These are phyloP conservation scores for Hanseniaspora nectarophila DNA, from an alignment of 805 yeast species.

Conservation along the genomic window DNA sequence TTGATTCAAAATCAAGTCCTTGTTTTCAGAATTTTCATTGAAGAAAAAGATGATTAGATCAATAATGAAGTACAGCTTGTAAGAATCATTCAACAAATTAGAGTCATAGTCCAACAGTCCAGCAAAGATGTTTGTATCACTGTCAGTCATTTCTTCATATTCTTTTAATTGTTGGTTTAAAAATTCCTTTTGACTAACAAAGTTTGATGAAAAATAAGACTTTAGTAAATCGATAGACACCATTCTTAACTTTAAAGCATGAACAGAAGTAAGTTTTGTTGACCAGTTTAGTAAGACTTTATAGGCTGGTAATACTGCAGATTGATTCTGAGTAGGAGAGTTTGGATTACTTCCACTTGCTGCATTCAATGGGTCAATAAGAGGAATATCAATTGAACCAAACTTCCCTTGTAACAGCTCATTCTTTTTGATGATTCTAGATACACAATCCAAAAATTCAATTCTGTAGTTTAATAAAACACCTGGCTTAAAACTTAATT, in stretches of 20 bases:
- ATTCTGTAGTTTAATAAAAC: conserved; percentile 59
- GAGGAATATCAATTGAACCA: conserved; percentile 81
- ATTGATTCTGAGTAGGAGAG: conserved; percentile 10
- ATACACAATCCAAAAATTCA: conserved; percentile 58
- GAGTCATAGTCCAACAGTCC: conserved; percentile 67
- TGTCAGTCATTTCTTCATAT: conserved; percentile 22
- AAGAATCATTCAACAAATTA: conserved; percentile 66
- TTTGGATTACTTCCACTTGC: not conserved
- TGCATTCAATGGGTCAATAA: conserved; percentile 51
- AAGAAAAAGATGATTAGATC: conserved; percentile 52
- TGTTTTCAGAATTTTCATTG: conserved; percentile 33
- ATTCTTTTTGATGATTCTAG: conserved; percentile 63
- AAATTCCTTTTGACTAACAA: conserved; percentile 49
- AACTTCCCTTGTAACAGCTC: conserved; percentile 56
- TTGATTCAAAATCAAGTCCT: conserved; percentile 36
- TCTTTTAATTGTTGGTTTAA: conserved; percentile 50
- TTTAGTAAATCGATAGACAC: conserved; percentile 57
- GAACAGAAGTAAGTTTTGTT: conserved; percentile 65
- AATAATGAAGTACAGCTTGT: conserved; percentile 73
- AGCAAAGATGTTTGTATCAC: conserved; percentile 44
- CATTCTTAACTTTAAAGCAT: conserved; percentile 66
- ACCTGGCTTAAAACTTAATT: conserved; percentile 54
- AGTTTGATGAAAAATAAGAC: conserved; percentile 56
- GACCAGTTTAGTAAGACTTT: conserved; percentile 76
- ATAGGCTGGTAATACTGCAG: conserved; percentile 47